These are phyloP conservation scores for Stephania japonica DNA, from an alignment of 164 flowering plant genomes.

Conservation along the genomic window DNA sequence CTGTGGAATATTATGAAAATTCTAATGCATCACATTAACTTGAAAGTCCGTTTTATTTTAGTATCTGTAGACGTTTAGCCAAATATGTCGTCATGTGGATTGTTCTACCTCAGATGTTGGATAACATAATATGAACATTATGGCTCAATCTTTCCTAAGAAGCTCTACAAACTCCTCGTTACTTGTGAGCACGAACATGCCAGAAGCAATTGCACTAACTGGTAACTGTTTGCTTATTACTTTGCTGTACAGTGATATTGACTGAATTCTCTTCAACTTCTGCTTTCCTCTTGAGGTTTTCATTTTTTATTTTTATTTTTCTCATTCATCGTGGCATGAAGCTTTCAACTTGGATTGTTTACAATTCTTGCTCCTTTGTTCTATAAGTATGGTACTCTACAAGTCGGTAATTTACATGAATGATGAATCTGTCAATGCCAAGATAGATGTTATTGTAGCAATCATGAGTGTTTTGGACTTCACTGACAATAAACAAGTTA, in stretches of 20 bases:
- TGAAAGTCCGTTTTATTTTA: not conserved
- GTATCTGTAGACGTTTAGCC: not conserved
- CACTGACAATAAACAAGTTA: not conserved
- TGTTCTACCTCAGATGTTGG: not conserved
- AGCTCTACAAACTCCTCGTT: too few relatives aligned
- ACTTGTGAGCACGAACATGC: not conserved
- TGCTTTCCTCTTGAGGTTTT: not conserved
- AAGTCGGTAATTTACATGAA: too few relatives aligned
- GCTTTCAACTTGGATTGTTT: not conserved
- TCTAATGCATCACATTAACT: not conserved
- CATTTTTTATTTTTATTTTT: not conserved
- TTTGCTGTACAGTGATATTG: not conserved
- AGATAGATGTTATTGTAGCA: not conserved
- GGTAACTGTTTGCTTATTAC: too few relatives aligned
- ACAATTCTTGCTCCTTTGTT: not conserved
- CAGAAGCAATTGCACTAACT: not conserved
- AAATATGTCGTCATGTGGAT: not conserved
- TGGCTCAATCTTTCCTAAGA: not conserved
- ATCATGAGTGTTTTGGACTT: not conserved
- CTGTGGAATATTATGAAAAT: not conserved
- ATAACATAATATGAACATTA: not conserved
- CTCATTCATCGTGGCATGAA: too few relatives aligned
- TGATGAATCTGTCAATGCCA: not conserved
- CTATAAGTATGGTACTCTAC: too few relatives aligned
- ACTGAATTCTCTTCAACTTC: not conserved